phyloP scores from a whole-genome alignment of 306 rosid species.

The Vigna radiata region DNA sequence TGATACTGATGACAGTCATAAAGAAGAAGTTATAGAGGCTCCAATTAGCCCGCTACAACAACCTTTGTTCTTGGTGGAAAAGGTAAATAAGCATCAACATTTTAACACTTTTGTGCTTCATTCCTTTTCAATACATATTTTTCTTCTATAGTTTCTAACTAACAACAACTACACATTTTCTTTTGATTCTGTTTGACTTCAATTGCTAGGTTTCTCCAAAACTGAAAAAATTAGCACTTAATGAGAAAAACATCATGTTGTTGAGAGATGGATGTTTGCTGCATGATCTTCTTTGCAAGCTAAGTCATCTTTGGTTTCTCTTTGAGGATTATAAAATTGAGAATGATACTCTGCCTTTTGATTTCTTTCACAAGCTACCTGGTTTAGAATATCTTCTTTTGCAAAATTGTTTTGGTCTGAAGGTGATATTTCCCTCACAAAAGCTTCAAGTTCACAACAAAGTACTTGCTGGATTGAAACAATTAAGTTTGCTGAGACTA shows the following conservation, averaged over 20 bases:
- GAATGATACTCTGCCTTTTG: background rate
- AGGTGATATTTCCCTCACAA: constrained; percentile 11
- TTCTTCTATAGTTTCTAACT: background rate
- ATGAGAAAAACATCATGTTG: background rate
- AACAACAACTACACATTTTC: no score
- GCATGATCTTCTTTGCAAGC: background rate
- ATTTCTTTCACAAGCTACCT: background rate
- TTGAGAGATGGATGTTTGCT: background rate
- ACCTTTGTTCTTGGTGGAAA: background rate
- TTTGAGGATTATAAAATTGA: background rate
- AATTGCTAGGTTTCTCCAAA: background rate
- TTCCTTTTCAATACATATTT: background rate
- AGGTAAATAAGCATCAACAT: background rate
- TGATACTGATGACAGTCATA: background rate
- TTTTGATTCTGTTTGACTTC: background rate
- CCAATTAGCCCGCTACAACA: background rate
- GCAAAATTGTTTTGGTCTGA: background rate
- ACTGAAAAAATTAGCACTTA: background rate
- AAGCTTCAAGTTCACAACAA: background rate
- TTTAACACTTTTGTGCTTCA: no score
- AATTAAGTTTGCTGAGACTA: rapidly evolving
- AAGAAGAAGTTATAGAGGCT: no score
- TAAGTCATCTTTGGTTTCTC: background rate
- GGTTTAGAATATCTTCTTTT: background rate
- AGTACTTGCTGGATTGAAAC: no score